A percentile compares a stretch with the other conserved stretches of the same genome.
These are phyloP conservation scores for Cardamine resedifolia DNA, from an alignment of 345 rosid genomes.

Conservation along the genomic window DNA sequence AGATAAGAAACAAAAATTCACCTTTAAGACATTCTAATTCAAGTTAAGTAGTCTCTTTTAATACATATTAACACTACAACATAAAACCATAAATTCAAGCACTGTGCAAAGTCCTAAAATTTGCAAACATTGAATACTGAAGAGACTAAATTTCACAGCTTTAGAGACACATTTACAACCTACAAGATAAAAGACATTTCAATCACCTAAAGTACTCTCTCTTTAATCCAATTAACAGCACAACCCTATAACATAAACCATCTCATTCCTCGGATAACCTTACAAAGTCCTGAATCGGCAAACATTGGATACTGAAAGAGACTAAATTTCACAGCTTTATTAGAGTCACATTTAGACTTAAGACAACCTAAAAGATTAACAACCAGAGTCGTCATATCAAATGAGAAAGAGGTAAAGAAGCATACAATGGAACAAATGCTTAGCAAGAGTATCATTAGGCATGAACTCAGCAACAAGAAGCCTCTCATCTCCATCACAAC, in stretches of 20 bases:
- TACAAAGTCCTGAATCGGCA: background rate
- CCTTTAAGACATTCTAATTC: background rate
- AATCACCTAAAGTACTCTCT: background rate
- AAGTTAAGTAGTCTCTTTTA: background rate
- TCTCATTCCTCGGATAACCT: background rate
- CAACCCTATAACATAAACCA: background rate
- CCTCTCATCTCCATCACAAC: conserved; percentile 96
- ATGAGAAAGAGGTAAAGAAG: background rate
- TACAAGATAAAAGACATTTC: background rate
- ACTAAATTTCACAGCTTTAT: background rate
- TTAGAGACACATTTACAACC: conserved; percentile 13
- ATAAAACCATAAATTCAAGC: conserved; percentile 9
- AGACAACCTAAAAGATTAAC: background rate
- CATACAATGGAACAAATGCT: conserved; percentile 92
- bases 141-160: background rate
- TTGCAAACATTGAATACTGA: background rate
- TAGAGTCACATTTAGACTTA: background rate
- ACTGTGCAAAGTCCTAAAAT: background rate
- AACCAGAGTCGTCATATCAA: background rate
- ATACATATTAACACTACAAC: background rate
- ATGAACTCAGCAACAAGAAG: conserved; percentile 96
- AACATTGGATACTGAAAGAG: background rate
- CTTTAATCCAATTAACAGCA: too few relatives aligned
- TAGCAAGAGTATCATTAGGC: conserved; percentile 97
- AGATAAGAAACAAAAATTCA: background rate